Evolutionary conservation across 164 flowering plant species (phyloP).

Genomic region (Dillenia turbinata): DNA sequence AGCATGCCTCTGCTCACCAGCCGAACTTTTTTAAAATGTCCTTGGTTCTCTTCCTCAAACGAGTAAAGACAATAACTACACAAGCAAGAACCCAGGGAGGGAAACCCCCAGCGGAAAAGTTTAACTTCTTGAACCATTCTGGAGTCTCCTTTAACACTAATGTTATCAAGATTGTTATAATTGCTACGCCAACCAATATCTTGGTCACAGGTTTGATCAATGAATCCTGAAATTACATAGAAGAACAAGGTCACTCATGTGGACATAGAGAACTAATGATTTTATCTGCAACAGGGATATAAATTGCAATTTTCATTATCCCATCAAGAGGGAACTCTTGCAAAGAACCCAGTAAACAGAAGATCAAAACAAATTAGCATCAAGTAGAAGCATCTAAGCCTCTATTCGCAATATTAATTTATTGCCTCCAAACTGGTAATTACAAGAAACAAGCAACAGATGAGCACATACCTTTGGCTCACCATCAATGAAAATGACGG

Average conservation of each 20-base stretch:
- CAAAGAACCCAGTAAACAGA: no score
- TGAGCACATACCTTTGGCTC: slow-evolving; percentile 50
- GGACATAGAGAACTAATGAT: no score
- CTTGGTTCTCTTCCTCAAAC: slow-evolving; percentile 85
- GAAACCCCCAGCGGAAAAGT: slow-evolving; percentile 38
- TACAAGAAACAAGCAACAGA: no score
- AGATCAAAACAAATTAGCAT: no score
- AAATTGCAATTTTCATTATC: no score
- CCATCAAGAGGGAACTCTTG: no score
- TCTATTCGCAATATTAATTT: no score
- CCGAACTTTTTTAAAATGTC: slow-evolving; percentile 46
- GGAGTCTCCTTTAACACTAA: slow-evolving; percentile 67
- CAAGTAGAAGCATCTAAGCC: no score
- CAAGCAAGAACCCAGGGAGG: slow-evolving; percentile 97
- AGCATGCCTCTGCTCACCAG: slow-evolving; percentile 28
- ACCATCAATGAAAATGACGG: slow-evolving; percentile 47
- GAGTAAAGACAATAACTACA: slow-evolving; percentile 76
- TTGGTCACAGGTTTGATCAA: slow-evolving; percentile 75
- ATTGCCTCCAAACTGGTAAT: no score
- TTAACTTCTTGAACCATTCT: slow-evolving; percentile 52
- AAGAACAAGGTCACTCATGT: not conserved
- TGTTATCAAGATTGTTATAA: slow-evolving; percentile 49
- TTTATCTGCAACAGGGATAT: no score
- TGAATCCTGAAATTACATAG: slow-evolving; percentile 61
- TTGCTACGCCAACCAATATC: slow-evolving; percentile 59